Evolutionary conservation across 441 rosid species (phyloP).

Genomic region (Pelargonium australe): DNA sequence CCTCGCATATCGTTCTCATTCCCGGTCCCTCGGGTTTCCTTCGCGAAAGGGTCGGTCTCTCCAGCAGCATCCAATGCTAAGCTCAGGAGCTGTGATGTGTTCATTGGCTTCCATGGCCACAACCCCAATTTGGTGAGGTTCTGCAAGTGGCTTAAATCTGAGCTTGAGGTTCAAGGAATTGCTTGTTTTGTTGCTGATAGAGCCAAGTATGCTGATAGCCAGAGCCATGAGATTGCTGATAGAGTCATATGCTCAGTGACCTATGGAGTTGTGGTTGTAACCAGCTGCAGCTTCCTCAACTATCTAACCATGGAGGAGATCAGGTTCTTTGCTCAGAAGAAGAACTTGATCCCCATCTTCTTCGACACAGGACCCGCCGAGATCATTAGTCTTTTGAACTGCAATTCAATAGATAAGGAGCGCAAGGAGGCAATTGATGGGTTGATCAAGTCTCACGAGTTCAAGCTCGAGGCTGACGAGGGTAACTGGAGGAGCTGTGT

Average conservation of each 20-base stretch:
- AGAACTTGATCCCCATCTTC: conserved; percentile 74
- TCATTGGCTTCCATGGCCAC: conserved; percentile 76
- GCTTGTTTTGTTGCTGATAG: conserved; percentile 87
- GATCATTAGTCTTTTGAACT: conserved; percentile 46
- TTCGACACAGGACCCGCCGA: conserved; percentile 61
- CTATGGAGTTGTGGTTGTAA: conserved; percentile 69
- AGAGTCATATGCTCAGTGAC: conserved; percentile 74
- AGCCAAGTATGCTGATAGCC: conserved; percentile 64
- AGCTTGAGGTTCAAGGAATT: conserved; percentile 87
- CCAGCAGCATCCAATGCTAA: conserved; percentile 56
- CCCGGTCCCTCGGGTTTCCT: conserved; percentile 76
- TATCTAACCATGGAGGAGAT: conserved; percentile 72
- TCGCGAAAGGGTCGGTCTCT: conserved; percentile 62
- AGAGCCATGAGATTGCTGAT: conserved; percentile 85
- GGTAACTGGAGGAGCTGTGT: conserved; percentile 81
- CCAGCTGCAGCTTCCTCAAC: conserved; percentile 55
- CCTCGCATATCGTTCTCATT: conserved; percentile 77
- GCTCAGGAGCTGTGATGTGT: conserved; percentile 86
- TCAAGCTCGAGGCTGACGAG: conserved; percentile 68
- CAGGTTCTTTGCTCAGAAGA: conserved; percentile 82
- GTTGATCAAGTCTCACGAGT: conserved; percentile 60
- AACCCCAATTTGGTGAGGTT: conserved; percentile 69
- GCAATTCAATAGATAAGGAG: conserved; percentile 61
- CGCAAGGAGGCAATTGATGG: conserved; percentile 81
- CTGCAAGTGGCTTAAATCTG: conserved; percentile 91